Evolutionary conservation across 345 rosid genomes (phyloP), one percentile per base, ranked within the genome.

Genomic region (Linum tenue): DNA sequence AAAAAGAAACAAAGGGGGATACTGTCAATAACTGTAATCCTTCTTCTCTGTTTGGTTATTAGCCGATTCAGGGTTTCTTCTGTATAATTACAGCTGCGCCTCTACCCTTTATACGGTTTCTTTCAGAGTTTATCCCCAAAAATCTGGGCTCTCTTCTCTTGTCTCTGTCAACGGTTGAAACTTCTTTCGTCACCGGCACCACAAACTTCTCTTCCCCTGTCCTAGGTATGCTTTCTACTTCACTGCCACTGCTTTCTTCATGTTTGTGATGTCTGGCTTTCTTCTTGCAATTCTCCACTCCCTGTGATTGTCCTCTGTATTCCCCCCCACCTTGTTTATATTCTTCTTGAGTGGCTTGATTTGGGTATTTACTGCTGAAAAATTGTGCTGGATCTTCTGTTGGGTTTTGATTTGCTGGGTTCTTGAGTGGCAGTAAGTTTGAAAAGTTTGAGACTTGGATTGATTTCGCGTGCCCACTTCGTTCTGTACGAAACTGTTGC

Each of bases 371-470:
- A 56, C 10, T 57, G 70, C 56, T 62, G 43, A 22, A 22, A 22
- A 64, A 57, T 69, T 68, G 7, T 17, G 42, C 69, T 72, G 65
- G 76, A 76, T 76, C 75, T 14, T 70, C 39, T 40, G 15, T 59
- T 10, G 16, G 9, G 6, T 4, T 41, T 41, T 41, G 44, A 4
- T 41, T 41, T 41, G 44, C 6, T 41, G 44, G 44, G 44, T 41
- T 4, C 44, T 41, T 4, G 44, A 41, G 5, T 8, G 5, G 6
- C 44, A 41, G 5, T 41, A 4, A 8, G 5, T 41, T 41, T 41
- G 44, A 41, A 41, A 8, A 4, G 5, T 8, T 41, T 8, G 6
- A 41, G 44, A 8, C 6, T 68, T 65, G 44, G n/a, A 40, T 58
- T 48, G 65, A 6, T 70, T 62, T 43, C 63, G 40, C 56, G 5